Evolutionary conservation across 768 basidiomycete species (phyloP).

Genomic region (Rhizopogon sp.): DNA sequence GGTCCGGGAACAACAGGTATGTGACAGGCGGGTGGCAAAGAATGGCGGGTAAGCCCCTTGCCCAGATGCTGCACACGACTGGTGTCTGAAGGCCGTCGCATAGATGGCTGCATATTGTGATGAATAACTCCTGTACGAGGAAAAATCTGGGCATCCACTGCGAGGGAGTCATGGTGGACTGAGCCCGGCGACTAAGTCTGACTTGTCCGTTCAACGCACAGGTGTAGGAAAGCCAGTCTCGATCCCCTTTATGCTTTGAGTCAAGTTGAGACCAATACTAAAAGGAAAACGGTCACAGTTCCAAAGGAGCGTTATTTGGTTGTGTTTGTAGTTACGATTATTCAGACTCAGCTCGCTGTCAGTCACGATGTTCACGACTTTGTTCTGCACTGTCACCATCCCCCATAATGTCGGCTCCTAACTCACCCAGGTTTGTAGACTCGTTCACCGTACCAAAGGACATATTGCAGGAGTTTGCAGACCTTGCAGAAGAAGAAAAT

Average conservation of each 20-base stretch:
- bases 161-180: not conserved
- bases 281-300: too few relatives aligned
- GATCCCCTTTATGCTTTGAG: too few relatives aligned
- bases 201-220: too few relatives aligned
- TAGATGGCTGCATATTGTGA: not conserved
- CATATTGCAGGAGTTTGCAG: constrained; percentile 88
- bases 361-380: constrained; percentile 3
- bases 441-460: constrained; percentile 93
- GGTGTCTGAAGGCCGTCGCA: too few relatives aligned
- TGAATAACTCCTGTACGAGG: not conserved
- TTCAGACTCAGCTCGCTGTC: constrained; percentile 24
- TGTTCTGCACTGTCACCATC: constrained; percentile 14
- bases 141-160: not conserved
- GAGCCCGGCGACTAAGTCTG: too few relatives aligned
- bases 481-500: constrained; percentile 91
- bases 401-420: constrained; percentile 46
- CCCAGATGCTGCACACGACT: too few relatives aligned
- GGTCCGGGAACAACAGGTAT: not conserved
- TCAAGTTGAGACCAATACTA: too few relatives aligned
- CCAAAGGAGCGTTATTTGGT: constrained; percentile 16
- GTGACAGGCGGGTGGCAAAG: not conserved
- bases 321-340: constrained; percentile 19
- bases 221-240: too few relatives aligned
- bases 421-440: constrained; percentile 74
- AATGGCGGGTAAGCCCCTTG: too few relatives aligned